Evolutionary conservation across 2,329 filamentous ascomycete species (phyloP).

Genomic region (Periconia digitata): DNA sequence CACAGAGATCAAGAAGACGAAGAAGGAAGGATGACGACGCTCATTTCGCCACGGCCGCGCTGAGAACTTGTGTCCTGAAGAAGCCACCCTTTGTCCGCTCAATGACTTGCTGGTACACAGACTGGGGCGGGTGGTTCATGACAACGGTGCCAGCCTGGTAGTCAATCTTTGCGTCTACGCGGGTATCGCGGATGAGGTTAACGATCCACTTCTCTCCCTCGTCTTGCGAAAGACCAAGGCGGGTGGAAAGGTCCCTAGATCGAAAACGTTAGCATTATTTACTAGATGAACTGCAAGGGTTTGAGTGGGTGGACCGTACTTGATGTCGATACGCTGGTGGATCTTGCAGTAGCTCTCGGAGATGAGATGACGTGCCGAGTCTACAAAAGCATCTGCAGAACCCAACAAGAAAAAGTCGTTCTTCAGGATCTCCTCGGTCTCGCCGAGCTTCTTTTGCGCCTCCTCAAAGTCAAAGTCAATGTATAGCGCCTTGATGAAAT

Average conservation of each 20-base stretch:
- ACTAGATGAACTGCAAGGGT: no score
- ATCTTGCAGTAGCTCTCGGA: constrained; percentile 99
- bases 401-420: constrained; percentile 93
- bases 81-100: constrained; percentile 98
- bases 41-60: constrained; percentile 55
- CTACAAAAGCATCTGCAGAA: constrained; percentile 84
- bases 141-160: constrained; percentile 98
- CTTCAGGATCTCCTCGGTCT: constrained; percentile 88
- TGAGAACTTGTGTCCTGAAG: constrained; percentile 96
- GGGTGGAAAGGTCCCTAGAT: constrained; percentile 76
- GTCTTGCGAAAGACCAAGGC: constrained; percentile 86
- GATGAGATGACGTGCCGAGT: constrained; percentile 92
- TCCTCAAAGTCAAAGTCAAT: constrained; percentile 97
- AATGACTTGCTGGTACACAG: constrained; percentile 98
- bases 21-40: constrained; percentile 1
- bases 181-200: constrained; percentile 96
- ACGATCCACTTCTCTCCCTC: constrained; percentile 99
- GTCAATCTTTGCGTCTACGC: constrained; percentile 98
- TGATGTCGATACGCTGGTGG: constrained; percentile 96
- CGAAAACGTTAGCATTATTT: constrained; percentile 10
- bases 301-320: constrained; percentile 52
- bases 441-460: constrained; percentile 81
- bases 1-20: not conserved
- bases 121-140: constrained; percentile 99
- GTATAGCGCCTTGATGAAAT: constrained; percentile 95